Evolutionary conservation across 257 asterid species (phyloP), one percentile per base, ranked within the genome.

Genomic region (Lithospermum erythrorhizon): DNA sequence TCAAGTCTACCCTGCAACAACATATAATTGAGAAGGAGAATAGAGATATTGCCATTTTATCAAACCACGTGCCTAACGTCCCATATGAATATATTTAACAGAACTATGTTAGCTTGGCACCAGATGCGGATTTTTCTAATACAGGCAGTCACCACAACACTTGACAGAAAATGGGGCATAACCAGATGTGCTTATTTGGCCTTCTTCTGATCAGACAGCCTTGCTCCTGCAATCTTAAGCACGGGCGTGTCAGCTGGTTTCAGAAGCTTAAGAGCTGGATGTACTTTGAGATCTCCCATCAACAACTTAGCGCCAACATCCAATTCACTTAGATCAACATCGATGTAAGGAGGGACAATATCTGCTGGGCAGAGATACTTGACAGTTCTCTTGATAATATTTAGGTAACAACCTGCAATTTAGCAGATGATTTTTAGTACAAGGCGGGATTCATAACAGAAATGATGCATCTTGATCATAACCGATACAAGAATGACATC

Each of bases 301-400:
- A 80, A 69, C 45, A 93, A 66, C 79, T 89, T 89, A 75, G 85
- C 86, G 55, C 95, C 91, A 3, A 85, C 94, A 48, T 93, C 99
- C 70, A 87, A 75, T 70, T 84, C 95, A 32, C 97, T 89, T 67
- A 93, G 65, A 73, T 93, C 96, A 35, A 93, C 93, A 3, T 93
- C 97, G 21, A 89, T 93, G 66, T 68, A 89, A 0, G 97, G 96
- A 24, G 97, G 99, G 58, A 93, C 66, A 19, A 89, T 65, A 72
- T 89, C 99, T 0, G 97, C 88, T 5, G 99, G 97, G 55, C 99
- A 93, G 6, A 86, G 74, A 69, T 64, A 89, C 66, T 82, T 83
- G 6, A 83, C 93, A 0, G 94, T 87, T 79, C 96, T 89, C 77
- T 87, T 80, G 66, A 89, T 86, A 61, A 84, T 67, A 77, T 86